phyloP scores from a whole-genome alignment of 768 basidiomycete species.

The Coprinellus aureogranulatus region DNA sequence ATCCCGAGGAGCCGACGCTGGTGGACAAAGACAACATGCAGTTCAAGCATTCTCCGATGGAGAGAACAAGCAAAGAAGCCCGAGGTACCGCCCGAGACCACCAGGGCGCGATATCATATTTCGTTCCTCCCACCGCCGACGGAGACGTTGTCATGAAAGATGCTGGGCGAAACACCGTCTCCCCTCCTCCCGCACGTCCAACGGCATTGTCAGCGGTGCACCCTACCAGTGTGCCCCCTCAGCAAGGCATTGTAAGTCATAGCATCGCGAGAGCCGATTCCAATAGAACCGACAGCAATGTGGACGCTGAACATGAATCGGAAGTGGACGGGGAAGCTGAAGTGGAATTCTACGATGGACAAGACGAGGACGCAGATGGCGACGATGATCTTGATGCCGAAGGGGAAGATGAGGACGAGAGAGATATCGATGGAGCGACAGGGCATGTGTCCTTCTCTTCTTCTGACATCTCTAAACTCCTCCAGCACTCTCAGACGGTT shows the following conservation, averaged over 20 bases:
- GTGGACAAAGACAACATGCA: too few relatives aligned
- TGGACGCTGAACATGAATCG: slow-evolving; percentile 7
- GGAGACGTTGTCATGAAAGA: too few relatives aligned
- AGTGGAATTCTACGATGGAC: slow-evolving; percentile 16
- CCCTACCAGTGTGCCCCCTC: too few relatives aligned
- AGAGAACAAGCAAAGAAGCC: too few relatives aligned
- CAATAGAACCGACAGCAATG: not conserved
- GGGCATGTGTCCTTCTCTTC: slow-evolving; percentile 1
- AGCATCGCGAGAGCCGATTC: not conserved
- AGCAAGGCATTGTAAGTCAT: not conserved
- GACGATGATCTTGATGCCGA: slow-evolving; percentile 12
- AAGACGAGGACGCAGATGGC: slow-evolving; percentile 20
- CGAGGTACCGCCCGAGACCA: too few relatives aligned
- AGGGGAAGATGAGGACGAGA: slow-evolving; percentile 2
- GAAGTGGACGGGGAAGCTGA: slow-evolving; percentile 17
- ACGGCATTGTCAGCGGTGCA: too few relatives aligned
- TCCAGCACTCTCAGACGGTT: slow-evolving; percentile 17
- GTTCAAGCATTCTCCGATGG: too few relatives aligned
- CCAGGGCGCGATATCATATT: too few relatives aligned
- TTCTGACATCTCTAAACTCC: slow-evolving; percentile 1
- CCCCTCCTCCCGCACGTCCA: too few relatives aligned
- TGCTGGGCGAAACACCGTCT: too few relatives aligned
- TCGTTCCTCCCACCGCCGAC: too few relatives aligned
- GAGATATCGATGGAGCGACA: slow-evolving; percentile 12
- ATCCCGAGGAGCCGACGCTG: too few relatives aligned